Percentiles rank a stretch among this genome's conserved stretches.
Evolutionary conservation across 108 stramenopile genomes (phyloP).

Genomic region (Nitzschia palea): DNA sequence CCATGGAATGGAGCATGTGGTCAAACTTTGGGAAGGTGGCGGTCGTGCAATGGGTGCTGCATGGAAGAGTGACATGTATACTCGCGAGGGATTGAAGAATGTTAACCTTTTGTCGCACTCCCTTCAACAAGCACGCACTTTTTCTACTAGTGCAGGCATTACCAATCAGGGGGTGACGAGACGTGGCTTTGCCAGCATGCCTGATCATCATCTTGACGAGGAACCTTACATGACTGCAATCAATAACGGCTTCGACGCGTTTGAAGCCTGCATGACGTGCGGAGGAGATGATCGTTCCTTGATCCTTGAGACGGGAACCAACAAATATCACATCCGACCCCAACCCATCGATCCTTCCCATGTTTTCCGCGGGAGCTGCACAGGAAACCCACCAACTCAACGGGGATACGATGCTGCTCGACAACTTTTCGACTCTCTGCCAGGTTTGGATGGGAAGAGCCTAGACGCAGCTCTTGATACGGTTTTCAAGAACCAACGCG

Average conservation of each 20-base stretch:
- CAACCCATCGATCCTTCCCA: constrained; percentile 43
- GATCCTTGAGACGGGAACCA: constrained; percentile 42
- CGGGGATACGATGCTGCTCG: constrained; percentile 61
- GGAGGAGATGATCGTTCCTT: constrained; percentile 66
- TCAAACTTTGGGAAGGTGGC: constrained; percentile 73
- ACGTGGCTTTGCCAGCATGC: constrained; percentile 27
- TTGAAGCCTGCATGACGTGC: constrained; percentile 55
- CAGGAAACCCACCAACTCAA: constrained; percentile 65
- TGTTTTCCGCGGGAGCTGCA: constrained; percentile 75
- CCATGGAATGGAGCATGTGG: constrained; percentile 64
- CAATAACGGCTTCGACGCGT: constrained; percentile 44
- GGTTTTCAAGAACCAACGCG: constrained; percentile 53
- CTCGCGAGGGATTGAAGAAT: constrained; percentile 66
- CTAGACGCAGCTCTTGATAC: constrained; percentile 28
- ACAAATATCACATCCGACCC: constrained; percentile 68
- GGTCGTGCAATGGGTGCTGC: constrained; percentile 70
- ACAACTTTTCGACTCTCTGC: constrained; percentile 42
- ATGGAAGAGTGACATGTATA: constrained; percentile 71
- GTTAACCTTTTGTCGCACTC: constrained; percentile 56
- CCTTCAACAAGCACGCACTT: constrained; percentile 44
- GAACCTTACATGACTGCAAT: constrained; percentile 43
- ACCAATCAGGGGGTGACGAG: not conserved
- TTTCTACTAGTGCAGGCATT: constrained; percentile 24
- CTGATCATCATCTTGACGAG: constrained; percentile 24
- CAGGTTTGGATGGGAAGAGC: constrained; percentile 15